Conservation (phyloP, 441 rosid genomes). For the Biscutella auriculata region DNA sequence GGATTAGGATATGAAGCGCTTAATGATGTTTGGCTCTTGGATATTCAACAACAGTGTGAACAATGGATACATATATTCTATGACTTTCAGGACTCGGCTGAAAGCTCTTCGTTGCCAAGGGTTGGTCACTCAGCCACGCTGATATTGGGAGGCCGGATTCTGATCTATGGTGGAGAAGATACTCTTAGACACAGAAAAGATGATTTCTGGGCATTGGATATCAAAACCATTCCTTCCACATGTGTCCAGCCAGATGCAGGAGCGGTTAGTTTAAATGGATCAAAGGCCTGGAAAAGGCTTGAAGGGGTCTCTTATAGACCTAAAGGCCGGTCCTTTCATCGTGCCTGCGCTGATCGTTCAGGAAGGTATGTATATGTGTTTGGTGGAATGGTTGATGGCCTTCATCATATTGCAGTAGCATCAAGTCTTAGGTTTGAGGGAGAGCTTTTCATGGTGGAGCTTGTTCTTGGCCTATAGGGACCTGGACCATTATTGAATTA, state of each 20-base stretch:
- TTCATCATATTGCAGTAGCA: slow-evolving; percentile 37
- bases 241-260: slow-evolving; percentile 32
- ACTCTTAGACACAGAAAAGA: slow-evolving; percentile 62
- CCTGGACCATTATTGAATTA: no score
- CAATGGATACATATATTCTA: slow-evolving; percentile 4
- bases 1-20: slow-evolving; percentile 77
- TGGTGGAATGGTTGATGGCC: slow-evolving; percentile 79
- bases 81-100: slow-evolving; percentile 29
- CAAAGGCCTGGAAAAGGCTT: slow-evolving; percentile 52
- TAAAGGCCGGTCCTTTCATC: slow-evolving; percentile 62
- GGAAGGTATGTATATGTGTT: slow-evolving; percentile 56
- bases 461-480: slow-evolving; percentile 24
- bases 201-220: slow-evolving; percentile 76
- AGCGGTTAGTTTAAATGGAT: slow-evolving; percentile 21
- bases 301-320: slow-evolving; percentile 42
- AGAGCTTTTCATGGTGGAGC: slow-evolving; percentile 67
- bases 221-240: slow-evolving; percentile 32
- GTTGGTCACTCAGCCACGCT: slow-evolving; percentile 87
- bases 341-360: slow-evolving; percentile 61
- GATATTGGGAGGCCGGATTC: slow-evolving; percentile 56
- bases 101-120: slow-evolving; percentile 50
- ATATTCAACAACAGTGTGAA: background rate
- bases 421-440: slow-evolving; percentile 58
- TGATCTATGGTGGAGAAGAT: slow-evolving; percentile 90
- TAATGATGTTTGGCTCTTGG: slow-evolving; percentile 16